Evolutionary conservation across 768 basidiomycete genomes (phyloP), one percentile per base, ranked within the genome.

Genomic region (Tricholoma furcatifolium): DNA sequence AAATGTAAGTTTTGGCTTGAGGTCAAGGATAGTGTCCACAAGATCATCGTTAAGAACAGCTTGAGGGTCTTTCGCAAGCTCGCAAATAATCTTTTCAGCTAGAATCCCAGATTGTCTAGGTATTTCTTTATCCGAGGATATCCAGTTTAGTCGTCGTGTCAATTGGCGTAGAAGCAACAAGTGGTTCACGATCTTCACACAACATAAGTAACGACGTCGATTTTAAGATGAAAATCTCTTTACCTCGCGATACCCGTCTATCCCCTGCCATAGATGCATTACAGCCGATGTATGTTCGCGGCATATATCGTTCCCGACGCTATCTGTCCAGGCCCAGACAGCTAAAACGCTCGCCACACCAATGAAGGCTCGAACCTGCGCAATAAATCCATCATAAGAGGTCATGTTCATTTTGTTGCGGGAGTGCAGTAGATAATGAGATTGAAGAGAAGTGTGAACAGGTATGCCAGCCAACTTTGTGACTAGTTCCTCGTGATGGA

Each of bases 311-410:
- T 84, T 79, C 1, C 84, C 85, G 17, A 88, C 70, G 64, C 87
- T 88, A 60, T 91, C 90, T 11, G 89, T 81, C 86, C 88, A 93
- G 3, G 87, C 85, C 62, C 85, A 85, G 31, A 87, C 85, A 2
- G 83, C 83, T 12, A 92, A 68, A 12, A 89, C 81, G 46, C 77
- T 74, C 2, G 83, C 75, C 7, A 91, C 75, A 1, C 90, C 90
- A 43, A 91, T 68, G 55, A 80, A 83, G 0, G 85, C 85, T 52
- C 85, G 77, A 9, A 87, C 72, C 55, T 88, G 85, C 0, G 74
- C 69, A 15, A 89, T 65, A 56, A 91, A 87, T 42, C 84, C 82
- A 23, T 75, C 75, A 62, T 84, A 81, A 3, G 78, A 57, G 55
- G 72, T 51, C 21, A 64, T 53, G 11, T 52, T 47, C 11, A 50